These are phyloP conservation scores for Samsoniella hepiali DNA, from an alignment of 2,329 filamentous ascomycete genomes.

Conservation along the genomic window DNA sequence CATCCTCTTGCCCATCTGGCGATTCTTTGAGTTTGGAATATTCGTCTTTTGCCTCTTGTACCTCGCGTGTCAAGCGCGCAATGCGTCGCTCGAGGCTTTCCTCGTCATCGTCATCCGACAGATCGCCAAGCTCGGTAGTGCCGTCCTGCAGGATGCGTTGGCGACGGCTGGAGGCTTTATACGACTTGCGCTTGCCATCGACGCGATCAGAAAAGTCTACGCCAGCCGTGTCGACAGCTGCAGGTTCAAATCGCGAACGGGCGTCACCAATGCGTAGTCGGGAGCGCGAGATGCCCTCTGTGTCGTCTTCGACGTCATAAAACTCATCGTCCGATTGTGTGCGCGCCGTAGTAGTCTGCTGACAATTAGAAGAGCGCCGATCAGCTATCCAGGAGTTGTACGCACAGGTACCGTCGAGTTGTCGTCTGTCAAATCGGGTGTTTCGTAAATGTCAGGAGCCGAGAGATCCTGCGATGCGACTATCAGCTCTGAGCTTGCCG, in stretches of 20 bases:
- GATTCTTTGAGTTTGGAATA: conserved; percentile 53
- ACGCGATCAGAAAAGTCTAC: conserved; percentile 91
- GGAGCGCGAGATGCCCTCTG: conserved; percentile 69
- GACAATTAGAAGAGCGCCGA: conserved; percentile 25
- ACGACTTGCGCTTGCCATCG: conserved; percentile 76
- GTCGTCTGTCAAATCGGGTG: conserved; percentile 87
- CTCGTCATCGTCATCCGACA: conserved; percentile 70
- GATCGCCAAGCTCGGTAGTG: conserved; percentile 66
- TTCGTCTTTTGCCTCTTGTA: conserved; percentile 68
- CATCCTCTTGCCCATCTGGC: conserved; percentile 35
- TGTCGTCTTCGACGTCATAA: conserved; percentile 60
- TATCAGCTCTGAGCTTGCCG: conserved; percentile 25
- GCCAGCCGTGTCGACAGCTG: conserved; percentile 70
- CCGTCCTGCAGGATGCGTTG: conserved; percentile 61
- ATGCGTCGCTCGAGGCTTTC: conserved; percentile 77
- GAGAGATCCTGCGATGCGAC: conserved; percentile 64
- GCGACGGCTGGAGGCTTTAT: conserved; percentile 69
- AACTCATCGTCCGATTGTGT: conserved; percentile 62
- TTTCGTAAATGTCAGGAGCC: conserved; percentile 94
- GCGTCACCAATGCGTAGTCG: conserved; percentile 76
- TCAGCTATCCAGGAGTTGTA: conserved; percentile 16
- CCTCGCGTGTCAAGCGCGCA: conserved; percentile 76
- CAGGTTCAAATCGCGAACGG: conserved; percentile 72
- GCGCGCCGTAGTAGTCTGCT: conserved; percentile 52
- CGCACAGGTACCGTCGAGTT: conserved; percentile 78